Evolutionary conservation across 2,329 filamentous ascomycete species (phyloP).

Genomic region (Chalara sp.): DNA sequence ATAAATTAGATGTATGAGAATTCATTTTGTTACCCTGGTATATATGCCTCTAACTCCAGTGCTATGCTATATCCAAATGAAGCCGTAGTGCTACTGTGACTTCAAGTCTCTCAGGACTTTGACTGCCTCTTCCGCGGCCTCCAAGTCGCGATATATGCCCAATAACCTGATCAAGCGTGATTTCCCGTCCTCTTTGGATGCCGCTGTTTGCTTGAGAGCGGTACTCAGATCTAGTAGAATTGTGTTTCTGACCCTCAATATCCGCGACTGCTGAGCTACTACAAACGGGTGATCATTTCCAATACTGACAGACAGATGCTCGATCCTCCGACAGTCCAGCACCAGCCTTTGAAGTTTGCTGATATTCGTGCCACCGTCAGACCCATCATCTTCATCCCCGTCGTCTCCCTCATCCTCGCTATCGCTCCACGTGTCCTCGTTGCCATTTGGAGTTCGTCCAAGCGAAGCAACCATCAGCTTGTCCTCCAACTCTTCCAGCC

Average conservation of each 20-base stretch:
- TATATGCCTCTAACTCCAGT: slow-evolving; percentile 33
- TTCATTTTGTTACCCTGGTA: slow-evolving; percentile 22
- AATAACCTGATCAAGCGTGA: slow-evolving; percentile 46
- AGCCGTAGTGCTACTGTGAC: slow-evolving; percentile 9
- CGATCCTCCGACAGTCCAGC: slow-evolving; percentile 50
- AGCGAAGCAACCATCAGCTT: slow-evolving; percentile 46
- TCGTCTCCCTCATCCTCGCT: slow-evolving; percentile 34
- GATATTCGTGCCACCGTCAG: slow-evolving; percentile 22
- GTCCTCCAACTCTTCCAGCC: slow-evolving; percentile 56
- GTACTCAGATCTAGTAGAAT: slow-evolving; percentile 58
- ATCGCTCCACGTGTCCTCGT: slow-evolving; percentile 19
- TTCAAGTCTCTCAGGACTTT: slow-evolving; percentile 34
- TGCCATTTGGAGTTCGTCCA: slow-evolving; percentile 19
- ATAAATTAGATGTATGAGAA: slow-evolving; percentile 33
- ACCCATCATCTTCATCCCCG: slow-evolving; percentile 27
- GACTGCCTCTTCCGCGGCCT: slow-evolving; percentile 51
- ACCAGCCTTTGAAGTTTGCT: slow-evolving; percentile 45
- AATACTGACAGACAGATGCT: slow-evolving; percentile 41
- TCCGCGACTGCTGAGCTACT: slow-evolving; percentile 44
- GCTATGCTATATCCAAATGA: slow-evolving; percentile 33
- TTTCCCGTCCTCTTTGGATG: slow-evolving; percentile 30
- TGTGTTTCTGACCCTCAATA: slow-evolving; percentile 52
- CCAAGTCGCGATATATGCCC: slow-evolving; percentile 54
- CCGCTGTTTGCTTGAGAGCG: slow-evolving; percentile 50
- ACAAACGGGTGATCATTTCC: slow-evolving; percentile 58